phyloP scores from a whole-genome alignment of 2,329 filamentous ascomycete genomes.

The Ceratocystiopsis minuta region DNA sequence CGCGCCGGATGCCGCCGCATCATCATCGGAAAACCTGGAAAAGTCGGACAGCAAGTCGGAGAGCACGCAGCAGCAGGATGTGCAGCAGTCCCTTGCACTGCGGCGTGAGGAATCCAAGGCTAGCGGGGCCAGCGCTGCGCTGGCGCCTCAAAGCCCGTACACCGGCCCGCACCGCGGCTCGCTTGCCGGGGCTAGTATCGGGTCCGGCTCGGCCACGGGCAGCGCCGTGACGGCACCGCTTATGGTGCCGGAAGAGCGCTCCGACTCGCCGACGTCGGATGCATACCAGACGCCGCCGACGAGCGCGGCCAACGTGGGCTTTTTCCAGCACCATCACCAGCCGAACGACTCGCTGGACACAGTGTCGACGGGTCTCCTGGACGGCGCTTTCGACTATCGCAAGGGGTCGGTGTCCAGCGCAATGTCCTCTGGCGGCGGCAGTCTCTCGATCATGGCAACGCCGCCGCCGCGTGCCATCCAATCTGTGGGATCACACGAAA shows the following conservation, averaged over 20 bases:
- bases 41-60: background rate
- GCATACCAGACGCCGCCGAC: constrained; percentile 31
- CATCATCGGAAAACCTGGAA: background rate
- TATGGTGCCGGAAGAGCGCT: background rate
- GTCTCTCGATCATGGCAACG: constrained; percentile 15
- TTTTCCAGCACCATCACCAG: constrained; percentile 15
- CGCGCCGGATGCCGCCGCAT: background rate
- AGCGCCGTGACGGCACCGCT: too few relatives aligned
- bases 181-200: constrained; percentile 1
- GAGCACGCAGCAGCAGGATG: background rate
- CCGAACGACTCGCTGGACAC: too few relatives aligned
- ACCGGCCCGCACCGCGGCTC: constrained; percentile 18
- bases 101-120: constrained; percentile 15
- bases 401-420: constrained; percentile 27
- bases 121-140: constrained; percentile 14
- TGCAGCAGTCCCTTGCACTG: constrained; percentile 6
- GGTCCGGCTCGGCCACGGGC: background rate
- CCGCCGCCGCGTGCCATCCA: constrained; percentile 9
- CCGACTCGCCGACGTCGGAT: constrained; percentile 23
- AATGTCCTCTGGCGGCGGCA: constrained; percentile 17
- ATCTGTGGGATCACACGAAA: constrained; percentile 11
- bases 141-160: constrained; percentile 18
- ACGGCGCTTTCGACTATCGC: constrained; percentile 8
- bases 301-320: constrained; percentile 19
- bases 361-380: too few relatives aligned